Evolutionary conservation across 768 basidiomycete genomes (phyloP), one percentile per base, ranked within the genome.

Genomic region (Phaeotremella skinneri): DNA sequence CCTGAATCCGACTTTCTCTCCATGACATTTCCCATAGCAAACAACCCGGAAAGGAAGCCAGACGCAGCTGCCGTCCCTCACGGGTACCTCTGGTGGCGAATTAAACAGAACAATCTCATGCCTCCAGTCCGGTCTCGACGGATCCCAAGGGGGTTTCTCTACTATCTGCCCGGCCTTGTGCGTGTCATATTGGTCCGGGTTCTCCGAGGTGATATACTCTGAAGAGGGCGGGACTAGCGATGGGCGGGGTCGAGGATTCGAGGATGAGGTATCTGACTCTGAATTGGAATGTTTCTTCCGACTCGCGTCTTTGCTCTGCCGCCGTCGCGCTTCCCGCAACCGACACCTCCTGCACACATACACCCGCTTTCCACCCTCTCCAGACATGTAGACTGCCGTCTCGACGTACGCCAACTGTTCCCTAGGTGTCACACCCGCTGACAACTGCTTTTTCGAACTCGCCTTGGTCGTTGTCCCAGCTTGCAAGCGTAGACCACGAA

Each of bases 21-120:
- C 87, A 79, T 99, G 94, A 81, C 98, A 96, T 52, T 94, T 86
- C 67, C 96, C 98, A 76, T 99, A 99, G 78, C 96, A 99, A 5
- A 94, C 94, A 61, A 99, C 90, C 47, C 96, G 85, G 34, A 96
- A 85, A 6, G 94, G 94, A n/a, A 99, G 81, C 66, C 66, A 70
- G 20, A 89, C 83, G 25, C 86, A 87, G 20, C 90, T 88, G 21
- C 96, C 96, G 13, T 85, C 81, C 4, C 85, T 87, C 74, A 98
- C 91, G 72, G 92, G 90, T 48, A 97, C 83, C 42, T 89, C 81
- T 64, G 93, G 89, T 0, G 89, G 82, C 64, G 92, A 94, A 71
- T 98, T 98, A 80, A 98, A 99, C 60, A 98, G 88, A 49, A 99
- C 86, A 68, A 99, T 92, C 61, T 79, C 71, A 69, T 78, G 72